Evolutionary conservation across 1,284 basidiomycete species (phyloP), one percentile per base, ranked within the genome.

Genomic region (Mycena sp.): DNA sequence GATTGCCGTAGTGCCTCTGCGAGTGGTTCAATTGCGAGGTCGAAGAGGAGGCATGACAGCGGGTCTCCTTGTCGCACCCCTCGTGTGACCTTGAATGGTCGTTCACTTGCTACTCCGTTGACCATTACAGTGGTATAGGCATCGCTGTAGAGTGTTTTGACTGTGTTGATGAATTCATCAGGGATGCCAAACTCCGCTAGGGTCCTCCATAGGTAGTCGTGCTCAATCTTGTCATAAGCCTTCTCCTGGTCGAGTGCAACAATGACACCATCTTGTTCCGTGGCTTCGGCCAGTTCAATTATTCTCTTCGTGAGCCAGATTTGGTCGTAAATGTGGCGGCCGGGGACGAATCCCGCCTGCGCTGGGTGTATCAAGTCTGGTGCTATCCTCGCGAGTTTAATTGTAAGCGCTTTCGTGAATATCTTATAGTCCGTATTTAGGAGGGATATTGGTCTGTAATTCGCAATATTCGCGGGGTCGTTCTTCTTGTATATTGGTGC

Each of bases 11-110:
- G 54, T 14, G 52, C 17, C 17, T 56, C 54, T 6, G 58, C 58
- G 7, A 61, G 58, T 10, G 41, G 58, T 30, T 61, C 58, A 29
- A 61, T 61, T 1, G 71, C 70, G 1, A 72, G 16, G 44, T 77
- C 45, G 9, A 78, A 78, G 0, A 79, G 69, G 0, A 78, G 67
- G 32, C 32, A 77, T 0, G 76, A 78, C 0, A 75, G 51, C 0
- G 70, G 74, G 59, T 76, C 71, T 0, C 70, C 72, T 46, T 77
- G 73, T 3, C 71, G 0, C 0, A 77, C 74, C 0, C 75, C 76
- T 23, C 72, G 4, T 0, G 48, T 63, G 0, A 76, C 59, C 0
- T 19, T 28, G 61, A 70, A 76, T 0, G 35, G 46, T 6, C 26
- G 2, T 0, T 17, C 11, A n/a, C 71, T 70, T 0, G 11, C 2